Conservation (phyloP, 768 basidiomycete species). For the Rhodotorula toruloides region DNA sequence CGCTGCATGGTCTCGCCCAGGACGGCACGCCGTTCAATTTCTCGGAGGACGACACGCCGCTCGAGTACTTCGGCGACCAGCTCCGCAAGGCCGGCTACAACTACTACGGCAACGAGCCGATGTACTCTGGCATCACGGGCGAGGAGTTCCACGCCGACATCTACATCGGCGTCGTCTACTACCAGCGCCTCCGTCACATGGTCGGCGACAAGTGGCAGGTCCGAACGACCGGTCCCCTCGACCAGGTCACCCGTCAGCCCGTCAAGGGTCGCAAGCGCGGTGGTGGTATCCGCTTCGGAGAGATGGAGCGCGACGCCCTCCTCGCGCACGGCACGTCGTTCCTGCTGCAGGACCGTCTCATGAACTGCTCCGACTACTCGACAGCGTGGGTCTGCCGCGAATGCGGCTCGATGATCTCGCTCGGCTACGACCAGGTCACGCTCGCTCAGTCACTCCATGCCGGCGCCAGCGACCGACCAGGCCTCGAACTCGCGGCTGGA, state of each 20-base stretch:
- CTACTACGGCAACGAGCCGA: conserved; percentile 98
- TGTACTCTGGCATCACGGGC: conserved; percentile 99
- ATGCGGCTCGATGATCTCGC: conserved; percentile 89
- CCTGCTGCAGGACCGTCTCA: conserved; percentile 92
- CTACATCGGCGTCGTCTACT: conserved; percentile 96
- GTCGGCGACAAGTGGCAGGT: conserved; percentile 99
- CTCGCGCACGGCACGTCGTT: conserved; percentile 98
- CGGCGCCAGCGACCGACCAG: conserved; percentile 16
- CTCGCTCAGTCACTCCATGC: conserved; percentile 51
- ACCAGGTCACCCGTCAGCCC: conserved; percentile 90
- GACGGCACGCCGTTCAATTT: conserved; percentile 93
- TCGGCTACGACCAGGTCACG: conserved; percentile 86
- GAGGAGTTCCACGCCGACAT: conserved; percentile 98
- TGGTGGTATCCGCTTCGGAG: conserved; percentile 97
- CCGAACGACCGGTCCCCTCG: conserved; percentile 93
- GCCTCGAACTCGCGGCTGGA: conserved; percentile 54
- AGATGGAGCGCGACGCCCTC: conserved; percentile 99
- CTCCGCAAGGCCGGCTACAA: conserved; percentile 91
- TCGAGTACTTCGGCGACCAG: conserved; percentile 95
- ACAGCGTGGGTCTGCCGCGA: conserved; percentile 98
- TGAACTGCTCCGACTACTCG: conserved; percentile 99
- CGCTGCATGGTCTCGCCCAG: conserved; percentile 96
- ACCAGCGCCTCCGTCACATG: conserved; percentile 98
- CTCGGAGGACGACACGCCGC: conserved; percentile 90
- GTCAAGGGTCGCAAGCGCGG: conserved; percentile 98